A percentile compares a stretch with the other conserved stretches of the same genome.
Evolutionary conservation across 495 filamentous ascomycete genomes (phyloP).

Genomic region (Podospora appendiculata): DNA sequence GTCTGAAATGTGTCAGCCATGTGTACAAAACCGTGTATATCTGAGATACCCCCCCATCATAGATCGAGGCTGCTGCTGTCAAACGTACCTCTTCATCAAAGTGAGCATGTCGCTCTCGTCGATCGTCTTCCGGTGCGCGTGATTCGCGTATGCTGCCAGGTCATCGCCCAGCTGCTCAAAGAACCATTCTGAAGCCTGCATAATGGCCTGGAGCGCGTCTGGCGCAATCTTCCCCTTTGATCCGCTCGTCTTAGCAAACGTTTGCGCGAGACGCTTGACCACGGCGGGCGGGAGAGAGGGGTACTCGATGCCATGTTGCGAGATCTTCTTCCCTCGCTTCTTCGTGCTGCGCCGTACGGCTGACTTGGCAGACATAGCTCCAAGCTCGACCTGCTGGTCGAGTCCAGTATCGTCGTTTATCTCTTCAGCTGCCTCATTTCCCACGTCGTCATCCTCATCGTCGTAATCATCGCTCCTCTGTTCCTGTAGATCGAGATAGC

Average conservation of each 20-base stretch:
- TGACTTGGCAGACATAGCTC: neutral
- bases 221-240: constrained; percentile 60
- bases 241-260: constrained; percentile 55
- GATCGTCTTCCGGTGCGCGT: constrained; percentile 77
- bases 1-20: constrained; percentile 44
- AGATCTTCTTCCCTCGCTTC: constrained; percentile 53
- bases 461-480: constrained; percentile 17
- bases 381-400: constrained; percentile 2
- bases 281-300: constrained; percentile 63
- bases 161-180: constrained; percentile 81
- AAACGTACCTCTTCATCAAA: constrained; percentile 66
- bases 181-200: constrained; percentile 78
- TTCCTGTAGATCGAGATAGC: constrained; percentile 3
- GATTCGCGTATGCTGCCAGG: constrained; percentile 68
- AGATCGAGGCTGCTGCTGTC: constrained; percentile 4
- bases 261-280: constrained; percentile 68
- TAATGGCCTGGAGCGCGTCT: constrained; percentile 64
- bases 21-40: constrained; percentile 19
- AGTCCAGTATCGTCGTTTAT: neutral
- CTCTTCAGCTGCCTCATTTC: constrained; percentile 14
- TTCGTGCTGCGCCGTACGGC: constrained; percentile 21
- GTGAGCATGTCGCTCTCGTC: constrained; percentile 77
- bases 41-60: constrained; percentile 16
- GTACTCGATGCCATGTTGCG: constrained; percentile 65
- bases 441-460: constrained; percentile 18